Percentiles rank a stretch among this genome's conserved stretches.
phyloP scores from a whole-genome alignment of 352 stramenopile genomes.

The Pythium sukuiense region DNA sequence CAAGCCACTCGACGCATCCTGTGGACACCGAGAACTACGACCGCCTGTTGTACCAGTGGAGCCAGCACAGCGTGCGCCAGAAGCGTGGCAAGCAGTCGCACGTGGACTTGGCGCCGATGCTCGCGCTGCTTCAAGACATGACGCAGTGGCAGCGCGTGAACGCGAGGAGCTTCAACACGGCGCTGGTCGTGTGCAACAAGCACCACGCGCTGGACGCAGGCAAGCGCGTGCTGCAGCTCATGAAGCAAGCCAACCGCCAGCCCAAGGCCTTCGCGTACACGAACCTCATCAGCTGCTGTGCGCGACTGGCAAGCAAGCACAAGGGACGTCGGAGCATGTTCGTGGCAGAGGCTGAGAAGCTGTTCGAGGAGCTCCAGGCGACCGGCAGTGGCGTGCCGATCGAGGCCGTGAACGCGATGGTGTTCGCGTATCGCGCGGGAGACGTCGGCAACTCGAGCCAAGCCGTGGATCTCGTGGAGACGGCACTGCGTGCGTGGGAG shows the following conservation, averaged over 20 bases:
- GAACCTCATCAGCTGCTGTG: conserved; percentile 70
- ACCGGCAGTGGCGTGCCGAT: conserved; percentile 17
- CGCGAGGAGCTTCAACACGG: conserved; percentile 63
- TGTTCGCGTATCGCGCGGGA: conserved; percentile 52
- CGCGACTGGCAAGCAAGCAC: conserved; percentile 28
- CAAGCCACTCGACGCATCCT: not conserved
- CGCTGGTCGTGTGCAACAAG: conserved; percentile 65
- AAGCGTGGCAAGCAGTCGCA: conserved; percentile 26
- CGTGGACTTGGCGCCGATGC: conserved; percentile 36
- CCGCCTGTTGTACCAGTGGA: conserved; percentile 50
- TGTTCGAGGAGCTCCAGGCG: conserved; percentile 48
- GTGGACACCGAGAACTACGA: conserved; percentile 51
- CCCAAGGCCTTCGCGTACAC: conserved; percentile 51
- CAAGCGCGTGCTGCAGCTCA: conserved; percentile 41
- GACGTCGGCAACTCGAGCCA: conserved; percentile 34
- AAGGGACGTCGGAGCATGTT: conserved; percentile 29
- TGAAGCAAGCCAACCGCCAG: conserved; percentile 32
- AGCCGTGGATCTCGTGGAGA: conserved; percentile 31
- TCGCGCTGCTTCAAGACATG: conserved; percentile 59
- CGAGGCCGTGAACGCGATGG: conserved; percentile 58
- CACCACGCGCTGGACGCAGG: conserved; percentile 40
- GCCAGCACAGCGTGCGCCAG: conserved; percentile 5
- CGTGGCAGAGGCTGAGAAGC: conserved; percentile 35
- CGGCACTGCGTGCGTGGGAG: conserved; percentile 34
- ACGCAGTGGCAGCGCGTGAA: conserved; percentile 36